Evolutionary conservation across 768 basidiomycete species (phyloP), one percentile per base, ranked within the genome.

Genomic region (Pleurotus sapidus): DNA sequence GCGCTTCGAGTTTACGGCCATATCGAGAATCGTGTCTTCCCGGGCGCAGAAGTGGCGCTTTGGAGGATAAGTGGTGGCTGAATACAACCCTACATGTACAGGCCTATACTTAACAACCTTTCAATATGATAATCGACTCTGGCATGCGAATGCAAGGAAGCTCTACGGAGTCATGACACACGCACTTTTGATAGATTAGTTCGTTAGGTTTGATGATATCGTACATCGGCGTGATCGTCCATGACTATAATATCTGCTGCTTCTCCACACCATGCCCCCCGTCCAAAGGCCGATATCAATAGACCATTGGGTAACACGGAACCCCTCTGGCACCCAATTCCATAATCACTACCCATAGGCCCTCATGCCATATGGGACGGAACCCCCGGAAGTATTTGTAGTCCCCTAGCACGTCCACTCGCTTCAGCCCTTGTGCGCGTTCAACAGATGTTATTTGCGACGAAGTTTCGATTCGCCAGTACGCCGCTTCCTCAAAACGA

Each of bases 321-420:
- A 37, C 34, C 18, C 39, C 51, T 53, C 38, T 54, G n/a, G 51
- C 34, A 9, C 51, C 51, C 51, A 54, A 54, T 25, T 54, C 38
- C 17, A 54, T n/a, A 6, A 40, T 17, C 51, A 54, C 39, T 24
- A 8, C 51, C 51, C 51, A 54, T 18, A 42, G 37, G 11, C 51
- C 51, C 7, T 54, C 51, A 24, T 54, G 51, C 51, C 51, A 54
- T 14, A 54, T 12, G 4, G 51, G 51, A n/a, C 24, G 39, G 51
- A 54, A 54, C 17, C 51, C 51, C 6, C 51, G 37, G 51, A 54
- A 54, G 6, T 43, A 54, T 39, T 24, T 54, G 24, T 54, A 54
- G 24, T 54, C 51, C 6, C 51, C 51, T 18, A 54, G 24, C 12
- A 54, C 51, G 38, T 54, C 51, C 23, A 54, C 23, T 18, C 51